Evolutionary conservation across 108 stramenopile genomes (phyloP).

Genomic region (Pelagomonas calceolata): DNA sequence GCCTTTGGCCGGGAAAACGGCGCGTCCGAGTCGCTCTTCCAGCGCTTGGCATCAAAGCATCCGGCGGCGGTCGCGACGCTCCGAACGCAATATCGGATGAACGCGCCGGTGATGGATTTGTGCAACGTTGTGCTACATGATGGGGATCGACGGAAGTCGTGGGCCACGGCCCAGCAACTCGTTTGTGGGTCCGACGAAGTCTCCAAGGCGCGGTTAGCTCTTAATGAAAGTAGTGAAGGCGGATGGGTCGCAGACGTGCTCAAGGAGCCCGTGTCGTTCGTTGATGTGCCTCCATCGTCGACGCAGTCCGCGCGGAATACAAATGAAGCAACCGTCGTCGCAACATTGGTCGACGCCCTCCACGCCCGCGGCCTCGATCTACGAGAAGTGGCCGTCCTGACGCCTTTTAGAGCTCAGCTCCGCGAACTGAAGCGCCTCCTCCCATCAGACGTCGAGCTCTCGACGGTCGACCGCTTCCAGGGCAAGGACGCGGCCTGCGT

Average conservation of each 20-base stretch:
- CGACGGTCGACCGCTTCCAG: slow-evolving; percentile 78
- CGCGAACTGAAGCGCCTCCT: neutral
- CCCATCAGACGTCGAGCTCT: neutral
- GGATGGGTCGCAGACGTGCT: neutral
- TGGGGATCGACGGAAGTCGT: no score
- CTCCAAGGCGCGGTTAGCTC: neutral
- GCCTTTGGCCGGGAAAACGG: slow-evolving; percentile 54
- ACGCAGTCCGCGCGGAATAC: neutral
- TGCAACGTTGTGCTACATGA: slow-evolving; percentile 44
- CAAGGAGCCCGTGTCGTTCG: neutral
- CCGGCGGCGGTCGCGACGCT: slow-evolving; percentile 65
- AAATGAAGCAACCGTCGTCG: neutral
- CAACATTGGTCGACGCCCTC: neutral
- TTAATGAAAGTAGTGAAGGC: neutral
- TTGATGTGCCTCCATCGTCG: neutral
- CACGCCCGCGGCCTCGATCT: neutral
- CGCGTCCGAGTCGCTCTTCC: slow-evolving; percentile 77
- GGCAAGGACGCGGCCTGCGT: slow-evolving; percentile 75
- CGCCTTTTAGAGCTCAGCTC: neutral
- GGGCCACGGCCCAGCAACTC: neutral
- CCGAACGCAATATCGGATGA: slow-evolving; percentile 90
- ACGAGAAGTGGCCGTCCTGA: neutral
- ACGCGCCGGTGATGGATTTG: slow-evolving; percentile 70
- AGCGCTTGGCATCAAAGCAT: slow-evolving; percentile 65
- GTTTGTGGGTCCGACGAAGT: neutral